Conservation (phyloP, 2,329 filamentous ascomycete genomes). For the Aureobasidium leucospermi region DNA sequence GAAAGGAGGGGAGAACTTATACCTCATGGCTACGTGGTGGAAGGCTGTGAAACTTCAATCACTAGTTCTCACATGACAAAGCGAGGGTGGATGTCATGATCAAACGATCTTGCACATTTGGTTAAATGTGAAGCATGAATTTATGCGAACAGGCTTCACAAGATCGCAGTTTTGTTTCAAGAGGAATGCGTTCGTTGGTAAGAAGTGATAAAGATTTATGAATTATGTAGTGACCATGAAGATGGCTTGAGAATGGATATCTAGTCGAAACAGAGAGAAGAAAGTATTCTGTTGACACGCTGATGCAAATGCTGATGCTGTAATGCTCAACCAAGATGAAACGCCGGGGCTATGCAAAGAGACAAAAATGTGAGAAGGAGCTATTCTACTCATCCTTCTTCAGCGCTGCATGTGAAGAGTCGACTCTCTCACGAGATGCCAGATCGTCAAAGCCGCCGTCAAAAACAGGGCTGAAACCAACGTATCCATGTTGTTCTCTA, state of each 20-base stretch:
- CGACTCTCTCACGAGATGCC: background rate
- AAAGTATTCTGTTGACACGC: background rate
- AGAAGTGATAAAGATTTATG: background rate
- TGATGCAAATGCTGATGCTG: background rate
- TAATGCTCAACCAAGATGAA: background rate
- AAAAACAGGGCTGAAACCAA: background rate
- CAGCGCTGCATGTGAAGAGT: background rate
- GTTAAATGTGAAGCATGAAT: too few relatives aligned
- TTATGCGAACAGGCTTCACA: too few relatives aligned
- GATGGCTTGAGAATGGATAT: background rate
- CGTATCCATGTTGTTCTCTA: background rate
- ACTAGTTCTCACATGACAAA: too few relatives aligned
- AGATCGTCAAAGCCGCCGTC: background rate
- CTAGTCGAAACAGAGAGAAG: background rate
- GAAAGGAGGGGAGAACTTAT: too few relatives aligned
- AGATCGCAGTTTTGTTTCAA: too few relatives aligned
- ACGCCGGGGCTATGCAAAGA: slow-evolving; percentile 2
- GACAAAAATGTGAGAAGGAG: background rate
- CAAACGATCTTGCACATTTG: too few relatives aligned
- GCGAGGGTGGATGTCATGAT: too few relatives aligned
- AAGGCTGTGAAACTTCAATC: too few relatives aligned
- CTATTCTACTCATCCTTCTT: background rate
- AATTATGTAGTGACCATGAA: background rate
- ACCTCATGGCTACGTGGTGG: too few relatives aligned
- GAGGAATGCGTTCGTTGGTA: background rate